A percentile compares a stretch with the other conserved stretches of the same genome.
phyloP scores from a whole-genome alignment of 2,329 filamentous ascomycete genomes.

The Boeremia exigua region DNA sequence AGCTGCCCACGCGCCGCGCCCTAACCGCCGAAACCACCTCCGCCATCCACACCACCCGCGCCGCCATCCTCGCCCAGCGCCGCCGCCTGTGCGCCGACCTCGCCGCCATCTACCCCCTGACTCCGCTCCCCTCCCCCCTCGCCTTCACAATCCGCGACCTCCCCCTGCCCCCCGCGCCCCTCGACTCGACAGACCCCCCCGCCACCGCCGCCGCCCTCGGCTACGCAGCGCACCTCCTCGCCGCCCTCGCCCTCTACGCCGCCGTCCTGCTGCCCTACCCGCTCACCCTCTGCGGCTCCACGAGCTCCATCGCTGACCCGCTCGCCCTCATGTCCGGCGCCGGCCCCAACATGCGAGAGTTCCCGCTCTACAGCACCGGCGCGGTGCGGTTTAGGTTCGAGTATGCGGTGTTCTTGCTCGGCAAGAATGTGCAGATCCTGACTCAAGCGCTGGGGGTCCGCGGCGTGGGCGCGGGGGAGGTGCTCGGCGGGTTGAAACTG shows the following conservation, averaged over 20 bases:
- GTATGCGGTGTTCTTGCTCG: constrained; percentile 94
- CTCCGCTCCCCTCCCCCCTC: constrained; percentile 68
- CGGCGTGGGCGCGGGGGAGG: too few species aligned
- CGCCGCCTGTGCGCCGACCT: constrained; percentile 88
- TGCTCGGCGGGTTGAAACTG: constrained; percentile 88
- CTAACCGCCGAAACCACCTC: constrained; percentile 59
- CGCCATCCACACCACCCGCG: constrained; percentile 63
- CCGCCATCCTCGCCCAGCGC: constrained; percentile 81
- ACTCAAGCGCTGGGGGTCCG: constrained; percentile 70
- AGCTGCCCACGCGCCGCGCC: constrained; percentile 62
- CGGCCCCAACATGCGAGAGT: constrained; percentile 52
- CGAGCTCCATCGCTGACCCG: constrained; percentile 76
- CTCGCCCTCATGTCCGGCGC: constrained; percentile 57
- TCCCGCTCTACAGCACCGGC: constrained; percentile 77
- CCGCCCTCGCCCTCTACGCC: constrained; percentile 82
- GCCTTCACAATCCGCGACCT: constrained; percentile 84
- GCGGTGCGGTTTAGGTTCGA: constrained; percentile 88
- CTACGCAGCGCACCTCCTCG: constrained; percentile 75
- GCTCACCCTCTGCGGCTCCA: constrained; percentile 73
- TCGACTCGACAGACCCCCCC: constrained; percentile 75
- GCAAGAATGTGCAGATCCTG: constrained; percentile 86
- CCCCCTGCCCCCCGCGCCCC: constrained; percentile 78
- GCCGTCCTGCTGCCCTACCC: constrained; percentile 81
- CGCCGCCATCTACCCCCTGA: constrained; percentile 78
- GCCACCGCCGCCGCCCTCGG: constrained; percentile 81